Evolutionary conservation across 352 stramenopile genomes (phyloP).

Genomic region (Phytophthora pluvialis): DNA sequence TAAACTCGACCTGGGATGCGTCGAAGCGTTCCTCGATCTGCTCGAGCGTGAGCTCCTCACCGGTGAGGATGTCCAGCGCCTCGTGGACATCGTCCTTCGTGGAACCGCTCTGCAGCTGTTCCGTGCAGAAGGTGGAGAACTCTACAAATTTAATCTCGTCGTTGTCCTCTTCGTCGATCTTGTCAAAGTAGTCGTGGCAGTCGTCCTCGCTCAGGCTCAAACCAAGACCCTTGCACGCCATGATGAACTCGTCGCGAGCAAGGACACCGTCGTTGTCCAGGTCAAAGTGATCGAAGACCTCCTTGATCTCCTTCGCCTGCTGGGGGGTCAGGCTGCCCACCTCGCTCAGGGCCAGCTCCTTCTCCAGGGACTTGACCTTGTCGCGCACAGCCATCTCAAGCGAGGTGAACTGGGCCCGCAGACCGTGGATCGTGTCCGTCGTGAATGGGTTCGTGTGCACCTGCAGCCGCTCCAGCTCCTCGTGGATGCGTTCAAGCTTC

Average conservation of each 20-base stretch:
- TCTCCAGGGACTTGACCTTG: constrained; percentile 90
- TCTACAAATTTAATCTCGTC: constrained; percentile 87
- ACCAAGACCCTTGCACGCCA: constrained; percentile 90
- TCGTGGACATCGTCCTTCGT: constrained; percentile 82
- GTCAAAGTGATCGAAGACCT: constrained; percentile 93
- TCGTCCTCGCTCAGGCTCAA: constrained; percentile 89
- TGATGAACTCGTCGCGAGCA: constrained; percentile 90
- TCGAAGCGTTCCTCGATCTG: constrained; percentile 89
- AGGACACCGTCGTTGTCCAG: constrained; percentile 87
- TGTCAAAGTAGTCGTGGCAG: constrained; percentile 90
- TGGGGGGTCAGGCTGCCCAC: constrained; percentile 83
- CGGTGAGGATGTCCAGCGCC: constrained; percentile 82
- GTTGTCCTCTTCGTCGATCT: constrained; percentile 83
- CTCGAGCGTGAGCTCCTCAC: constrained; percentile 75
- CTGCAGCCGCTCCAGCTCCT: constrained; percentile 79
- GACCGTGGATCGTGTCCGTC: constrained; percentile 89
- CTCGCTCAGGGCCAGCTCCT: constrained; percentile 86
- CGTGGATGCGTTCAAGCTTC: constrained; percentile 82
- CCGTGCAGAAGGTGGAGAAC: constrained; percentile 88
- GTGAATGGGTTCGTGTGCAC: constrained; percentile 92
- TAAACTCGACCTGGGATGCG: constrained; percentile 71
- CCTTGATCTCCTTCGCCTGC: constrained; percentile 89
- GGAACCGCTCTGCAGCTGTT: constrained; percentile 89
- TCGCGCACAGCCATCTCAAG: constrained; percentile 80
- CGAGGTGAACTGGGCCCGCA: constrained; percentile 86